Percentiles rank a stretch among this genome's conserved stretches.
These are phyloP conservation scores for Ogataea glucozyma DNA, from an alignment of 805 yeast species.

Conservation along the genomic window DNA sequence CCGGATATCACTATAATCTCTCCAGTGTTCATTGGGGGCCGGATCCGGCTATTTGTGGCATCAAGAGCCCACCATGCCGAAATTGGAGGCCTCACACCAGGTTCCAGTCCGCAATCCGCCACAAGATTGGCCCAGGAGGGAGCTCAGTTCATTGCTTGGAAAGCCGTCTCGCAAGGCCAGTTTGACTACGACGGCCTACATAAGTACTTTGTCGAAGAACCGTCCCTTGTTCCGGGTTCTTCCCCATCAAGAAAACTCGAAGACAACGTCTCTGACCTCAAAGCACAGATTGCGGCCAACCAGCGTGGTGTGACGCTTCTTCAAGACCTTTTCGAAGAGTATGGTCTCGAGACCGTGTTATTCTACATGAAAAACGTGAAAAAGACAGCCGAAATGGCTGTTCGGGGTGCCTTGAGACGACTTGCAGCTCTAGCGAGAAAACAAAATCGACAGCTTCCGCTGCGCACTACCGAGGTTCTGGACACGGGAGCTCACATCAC, in stretches of 20 bases:
- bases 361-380: slow-evolving; percentile 49
- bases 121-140: slow-evolving; percentile 56
- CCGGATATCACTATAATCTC: slow-evolving; percentile 57
- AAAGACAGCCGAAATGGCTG: slow-evolving; percentile 48
- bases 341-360: slow-evolving; percentile 41
- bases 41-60: slow-evolving; percentile 53
- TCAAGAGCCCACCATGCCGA: slow-evolving; percentile 64
- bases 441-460: too few relatives aligned
- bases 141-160: slow-evolving; percentile 52
- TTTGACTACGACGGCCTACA: slow-evolving; percentile 55
- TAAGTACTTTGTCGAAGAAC: slow-evolving; percentile 46
- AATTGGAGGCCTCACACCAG: slow-evolving; percentile 59
- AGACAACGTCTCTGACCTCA: slow-evolving; percentile 52
- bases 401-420: slow-evolving; percentile 33
- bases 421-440: slow-evolving; percentile 42
- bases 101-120: slow-evolving; percentile 56
- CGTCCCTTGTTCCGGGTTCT: slow-evolving; percentile 51
- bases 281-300: slow-evolving; percentile 51
- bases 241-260: slow-evolving; percentile 55
- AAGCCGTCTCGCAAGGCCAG: slow-evolving; percentile 49
- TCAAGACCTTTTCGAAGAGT: slow-evolving; percentile 43
- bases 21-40: slow-evolving; percentile 49
- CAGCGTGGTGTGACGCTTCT: slow-evolving; percentile 51
- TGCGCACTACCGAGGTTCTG: slow-evolving; percentile 48
- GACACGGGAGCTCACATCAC: slow-evolving; percentile 57